Evolutionary conservation across 202 grass and related monocot species (phyloP), one percentile per base, ranked within the genome.

Genomic region (Zizania palustris): DNA sequence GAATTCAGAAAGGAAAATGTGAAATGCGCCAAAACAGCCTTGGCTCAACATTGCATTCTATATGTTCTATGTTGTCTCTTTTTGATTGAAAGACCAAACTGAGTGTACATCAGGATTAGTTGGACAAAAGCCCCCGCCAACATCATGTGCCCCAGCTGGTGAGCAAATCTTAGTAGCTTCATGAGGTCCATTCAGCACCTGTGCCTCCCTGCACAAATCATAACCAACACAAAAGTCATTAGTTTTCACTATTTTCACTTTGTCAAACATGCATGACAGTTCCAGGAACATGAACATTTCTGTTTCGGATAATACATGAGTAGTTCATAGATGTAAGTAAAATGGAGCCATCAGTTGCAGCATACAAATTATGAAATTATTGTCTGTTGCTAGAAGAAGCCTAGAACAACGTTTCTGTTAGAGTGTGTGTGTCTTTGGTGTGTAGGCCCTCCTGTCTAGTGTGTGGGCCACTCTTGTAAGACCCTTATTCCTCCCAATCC

Each of bases 61-160:
- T 82, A 56, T 40, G 33, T 67, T 80, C 84, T 85, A 90, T 83
- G 81, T 54, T 20, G 82, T 80, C 50, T 86, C 85, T 61, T 80
- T 86, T 84, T 94, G 66, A 88, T 93, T 77, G 75, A 92, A 90
- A 4, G 89, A 92, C 91, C 91, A 97, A 35, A 88, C 69, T 63
- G 95, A 90, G 63, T 90, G 87, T 71, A 86, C 77, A 80, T 87
- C 91, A 36, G 87, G 82, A 79, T 85, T 87, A 7, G 82, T 50
- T 42, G 91, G 84, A 86, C 90, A 97, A 56, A 94, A 78, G 54
- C 84, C 80, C 45, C 65, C 86, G 4, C 79, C 84, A 35, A 67
- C 69, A 45, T 76, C 69, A 45, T 76, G 80, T 21, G 69, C 77
- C 36, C 82, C 69, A 51, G 65, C 48, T 1, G 79, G 50, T 13